Evolutionary conservation across 208 protist genomes (phyloP).

Genomic region (Phytomonas francai): DNA sequence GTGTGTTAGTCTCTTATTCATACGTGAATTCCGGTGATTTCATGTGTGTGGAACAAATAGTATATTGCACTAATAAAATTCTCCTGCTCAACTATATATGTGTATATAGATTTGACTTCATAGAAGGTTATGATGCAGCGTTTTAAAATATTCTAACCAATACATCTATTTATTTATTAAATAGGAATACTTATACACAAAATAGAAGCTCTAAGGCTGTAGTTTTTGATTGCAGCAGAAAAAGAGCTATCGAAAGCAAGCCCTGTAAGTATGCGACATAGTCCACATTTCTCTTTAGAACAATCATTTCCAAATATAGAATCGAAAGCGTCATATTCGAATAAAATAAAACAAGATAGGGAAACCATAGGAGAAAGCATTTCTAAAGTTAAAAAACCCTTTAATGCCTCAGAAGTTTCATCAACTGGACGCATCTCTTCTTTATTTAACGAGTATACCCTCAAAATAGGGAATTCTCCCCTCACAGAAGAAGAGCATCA

Average conservation of each 20-base stretch:
- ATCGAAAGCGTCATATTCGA: not conserved
- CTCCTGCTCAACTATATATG: not conserved
- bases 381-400: not conserved
- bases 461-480: not conserved
- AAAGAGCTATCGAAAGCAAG: not conserved
- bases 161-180: conserved; percentile 7
- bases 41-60: not conserved
- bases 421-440: not conserved
- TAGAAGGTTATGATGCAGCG: not conserved
- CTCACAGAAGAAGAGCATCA: not conserved
- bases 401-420: not conserved
- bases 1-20: not conserved
- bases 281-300: not conserved
- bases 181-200: conserved; percentile 6
- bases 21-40: not conserved
- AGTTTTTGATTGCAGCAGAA: not conserved
- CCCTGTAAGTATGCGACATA: not conserved
- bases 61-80: not conserved
- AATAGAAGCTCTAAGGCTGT: not conserved
- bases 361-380: not conserved
- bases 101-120: not conserved
- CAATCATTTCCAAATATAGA: conserved; percentile 1
- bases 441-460: not conserved
- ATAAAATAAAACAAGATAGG: not conserved
- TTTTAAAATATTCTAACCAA: not conserved